phyloP scores from a whole-genome alignment of 2,329 filamentous ascomycete genomes.

The Xylariaceae sp. region DNA sequence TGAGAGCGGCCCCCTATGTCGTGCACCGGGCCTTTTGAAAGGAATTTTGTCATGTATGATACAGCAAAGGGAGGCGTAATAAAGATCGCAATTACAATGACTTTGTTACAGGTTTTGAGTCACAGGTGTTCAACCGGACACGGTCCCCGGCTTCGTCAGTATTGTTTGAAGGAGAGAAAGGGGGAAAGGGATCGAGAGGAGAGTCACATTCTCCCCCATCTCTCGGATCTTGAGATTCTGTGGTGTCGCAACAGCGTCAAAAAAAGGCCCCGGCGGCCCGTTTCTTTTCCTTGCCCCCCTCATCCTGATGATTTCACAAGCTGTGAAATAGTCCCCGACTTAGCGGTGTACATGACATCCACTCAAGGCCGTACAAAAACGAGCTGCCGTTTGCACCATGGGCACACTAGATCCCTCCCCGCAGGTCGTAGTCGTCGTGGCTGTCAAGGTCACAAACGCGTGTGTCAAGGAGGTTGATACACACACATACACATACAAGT shows the following conservation, averaged over 20 bases:
- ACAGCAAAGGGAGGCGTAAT: not conserved
- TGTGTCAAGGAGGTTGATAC: slow-evolving; percentile 12
- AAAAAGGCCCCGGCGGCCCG: not conserved
- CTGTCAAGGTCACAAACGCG: slow-evolving; percentile 4
- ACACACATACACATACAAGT: slow-evolving; percentile 12
- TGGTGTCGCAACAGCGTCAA: slow-evolving; percentile 1
- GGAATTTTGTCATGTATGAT: slow-evolving; percentile 17
- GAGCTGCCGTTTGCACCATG: slow-evolving; percentile 29
- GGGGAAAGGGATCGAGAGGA: not conserved
- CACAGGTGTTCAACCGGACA: slow-evolving; percentile 9
- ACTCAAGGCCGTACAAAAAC: slow-evolving; percentile 22
- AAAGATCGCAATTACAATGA: slow-evolving; percentile 20
- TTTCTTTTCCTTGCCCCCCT: not conserved
- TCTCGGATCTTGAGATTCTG: not conserved
- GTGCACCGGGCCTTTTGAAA: slow-evolving; percentile 25
- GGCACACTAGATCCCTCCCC: slow-evolving; percentile 17
- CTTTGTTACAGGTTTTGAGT: slow-evolving; percentile 17
- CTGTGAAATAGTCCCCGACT: slow-evolving; percentile 20
- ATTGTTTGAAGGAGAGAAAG: not conserved
- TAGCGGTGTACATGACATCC: slow-evolving; percentile 18
- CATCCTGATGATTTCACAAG: slow-evolving; percentile 14
- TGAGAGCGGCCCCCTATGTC: slow-evolving; percentile 26
- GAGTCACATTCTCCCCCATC: not conserved
- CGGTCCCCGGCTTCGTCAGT: not conserved
- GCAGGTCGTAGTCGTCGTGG: slow-evolving; percentile 11